A percentile compares a stretch with the other conserved stretches of the same genome.
These are phyloP conservation scores for Saposhnikovia divaricata DNA, from an alignment of 129 eudicot species.

Conservation along the genomic window DNA sequence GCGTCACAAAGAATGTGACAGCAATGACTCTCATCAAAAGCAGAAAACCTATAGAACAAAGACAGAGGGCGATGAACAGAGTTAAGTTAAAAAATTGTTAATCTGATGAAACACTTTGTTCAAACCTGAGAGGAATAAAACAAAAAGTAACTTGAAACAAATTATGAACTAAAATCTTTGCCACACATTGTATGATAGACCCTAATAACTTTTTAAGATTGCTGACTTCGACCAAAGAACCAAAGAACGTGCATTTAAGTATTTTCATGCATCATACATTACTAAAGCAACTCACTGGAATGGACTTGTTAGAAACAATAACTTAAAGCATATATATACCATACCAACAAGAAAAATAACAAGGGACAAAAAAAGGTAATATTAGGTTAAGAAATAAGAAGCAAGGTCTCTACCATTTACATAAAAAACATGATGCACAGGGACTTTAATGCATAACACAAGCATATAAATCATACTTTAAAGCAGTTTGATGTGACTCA, in stretches of 20 bases:
- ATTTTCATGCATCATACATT: not conserved
- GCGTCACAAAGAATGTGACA: conserved; percentile 52
- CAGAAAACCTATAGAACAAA: conserved; percentile 34
- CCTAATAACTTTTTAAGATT: not conserved
- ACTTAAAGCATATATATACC: not conserved
- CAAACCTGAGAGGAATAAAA: not conserved
- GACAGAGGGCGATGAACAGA: not conserved
- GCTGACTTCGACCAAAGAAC: not conserved
- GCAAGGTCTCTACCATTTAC: not conserved
- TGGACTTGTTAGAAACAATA: not conserved
- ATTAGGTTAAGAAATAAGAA: not conserved
- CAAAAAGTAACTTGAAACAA: not conserved
- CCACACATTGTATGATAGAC: not conserved
- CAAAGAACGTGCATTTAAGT: not conserved
- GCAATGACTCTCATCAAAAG: conserved; percentile 60
- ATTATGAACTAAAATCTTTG: not conserved
- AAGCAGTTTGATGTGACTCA: conserved; percentile 20
- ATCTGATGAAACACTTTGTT: not conserved
- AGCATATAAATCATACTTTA: not conserved
- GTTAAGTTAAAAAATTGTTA: not conserved
- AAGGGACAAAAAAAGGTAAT: not conserved
- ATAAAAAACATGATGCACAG: not conserved
- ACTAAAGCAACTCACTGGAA: not conserved
- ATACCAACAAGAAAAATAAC: conserved; percentile 11
- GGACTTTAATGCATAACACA: not conserved